Percentiles rank a stretch among this genome's conserved stretches.
Evolutionary conservation across 2,329 filamentous ascomycete genomes (phyloP).

Genomic region (Neoscytalidium dimidiatum): DNA sequence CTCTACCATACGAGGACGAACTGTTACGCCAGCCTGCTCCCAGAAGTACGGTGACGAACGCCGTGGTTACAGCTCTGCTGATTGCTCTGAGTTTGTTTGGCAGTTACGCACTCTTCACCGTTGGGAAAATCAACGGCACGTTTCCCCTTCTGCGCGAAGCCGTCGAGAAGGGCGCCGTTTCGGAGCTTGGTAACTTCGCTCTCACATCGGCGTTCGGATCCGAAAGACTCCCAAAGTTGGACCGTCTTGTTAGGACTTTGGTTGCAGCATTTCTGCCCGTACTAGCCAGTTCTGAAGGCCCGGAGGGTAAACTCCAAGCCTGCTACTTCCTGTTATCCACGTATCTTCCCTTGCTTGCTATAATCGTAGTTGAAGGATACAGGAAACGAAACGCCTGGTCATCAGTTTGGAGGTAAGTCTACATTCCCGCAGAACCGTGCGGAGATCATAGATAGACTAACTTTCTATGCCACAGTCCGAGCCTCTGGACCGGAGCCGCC

Average conservation of each 20-base stretch:
- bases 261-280: neutral
- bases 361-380: neutral
- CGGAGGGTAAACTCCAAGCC: neutral
- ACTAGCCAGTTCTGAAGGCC: neutral
- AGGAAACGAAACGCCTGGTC: slow-evolving; percentile 2
- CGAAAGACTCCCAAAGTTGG: neutral
- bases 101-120: neutral
- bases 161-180: neutral
- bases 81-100: neutral
- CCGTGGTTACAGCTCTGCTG: neutral
- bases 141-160: neutral
- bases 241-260: neutral
- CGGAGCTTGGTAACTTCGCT: neutral
- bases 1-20: neutral
- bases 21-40: neutral
- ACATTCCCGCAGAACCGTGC: too few species aligned
- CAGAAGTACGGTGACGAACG: neutral
- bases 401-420: neutral
- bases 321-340: neutral
- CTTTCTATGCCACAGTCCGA: neutral
- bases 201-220: neutral
- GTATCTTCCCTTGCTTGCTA: neutral
- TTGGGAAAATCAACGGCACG: neutral
- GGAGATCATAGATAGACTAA: neutral
- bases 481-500: neutral